Evolutionary conservation across 1,284 basidiomycete species (phyloP).

Genomic region (Omphalotus olearius): DNA sequence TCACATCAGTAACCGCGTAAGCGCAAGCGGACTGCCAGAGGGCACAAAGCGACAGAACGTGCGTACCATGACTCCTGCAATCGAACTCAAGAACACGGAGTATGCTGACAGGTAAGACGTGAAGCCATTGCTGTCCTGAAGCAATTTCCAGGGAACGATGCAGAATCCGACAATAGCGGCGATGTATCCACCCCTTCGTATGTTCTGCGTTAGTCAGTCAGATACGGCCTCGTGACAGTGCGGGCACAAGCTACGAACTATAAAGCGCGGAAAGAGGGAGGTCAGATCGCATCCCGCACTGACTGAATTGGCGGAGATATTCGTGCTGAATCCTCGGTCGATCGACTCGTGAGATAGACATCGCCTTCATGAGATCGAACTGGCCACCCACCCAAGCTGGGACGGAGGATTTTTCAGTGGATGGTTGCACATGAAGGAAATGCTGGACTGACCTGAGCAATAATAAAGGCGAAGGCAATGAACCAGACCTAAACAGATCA

Average conservation of each 20-base stretch:
- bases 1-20: neutral
- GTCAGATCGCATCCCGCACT: slow-evolving; percentile 85
- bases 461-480: slow-evolving; percentile 72
- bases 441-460: slow-evolving; percentile 46
- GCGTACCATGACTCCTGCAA: slow-evolving; percentile 75
- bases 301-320: slow-evolving; percentile 83
- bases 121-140: slow-evolving; percentile 74
- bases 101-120: slow-evolving; percentile 83
- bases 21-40: slow-evolving; percentile 1
- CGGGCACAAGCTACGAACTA: slow-evolving; percentile 53
- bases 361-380: slow-evolving; percentile 6
- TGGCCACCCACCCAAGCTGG: slow-evolving; percentile 26
- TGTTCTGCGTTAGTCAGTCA: slow-evolving; percentile 46
- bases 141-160: slow-evolving; percentile 80
- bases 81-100: slow-evolving; percentile 78
- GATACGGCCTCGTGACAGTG: neutral
- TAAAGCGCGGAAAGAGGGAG: slow-evolving; percentile 74
- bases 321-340: slow-evolving; percentile 42
- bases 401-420: neutral
- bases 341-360: neutral
- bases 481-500: slow-evolving; percentile 58
- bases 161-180: slow-evolving; percentile 71
- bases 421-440: neutral
- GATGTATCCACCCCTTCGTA: slow-evolving; percentile 80
- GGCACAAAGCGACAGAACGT: neutral